These are phyloP conservation scores for Thelonectria blattea DNA, from an alignment of 2,329 filamentous ascomycete genomes.

Conservation along the genomic window DNA sequence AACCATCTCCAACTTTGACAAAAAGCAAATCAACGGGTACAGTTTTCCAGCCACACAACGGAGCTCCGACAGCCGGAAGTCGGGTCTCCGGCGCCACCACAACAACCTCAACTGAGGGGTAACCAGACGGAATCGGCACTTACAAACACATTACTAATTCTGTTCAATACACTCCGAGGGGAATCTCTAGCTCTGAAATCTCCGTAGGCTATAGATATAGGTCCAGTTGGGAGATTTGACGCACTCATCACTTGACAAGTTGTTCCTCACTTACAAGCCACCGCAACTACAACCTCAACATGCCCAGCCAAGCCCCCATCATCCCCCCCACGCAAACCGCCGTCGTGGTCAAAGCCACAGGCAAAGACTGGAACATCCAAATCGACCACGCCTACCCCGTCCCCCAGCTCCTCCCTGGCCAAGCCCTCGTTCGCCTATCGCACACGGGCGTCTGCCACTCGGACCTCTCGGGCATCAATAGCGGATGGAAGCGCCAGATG, in stretches of 20 bases:
- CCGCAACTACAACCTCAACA: neutral
- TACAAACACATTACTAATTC: neutral
- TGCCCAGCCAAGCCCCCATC: neutral
- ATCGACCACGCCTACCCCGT: neutral
- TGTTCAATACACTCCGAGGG: neutral
- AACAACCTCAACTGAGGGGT: neutral
- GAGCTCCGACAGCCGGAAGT: neutral
- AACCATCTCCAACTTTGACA: no score
- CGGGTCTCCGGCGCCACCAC: neutral
- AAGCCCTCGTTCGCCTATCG: constrained; percentile 5
- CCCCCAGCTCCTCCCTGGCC: neutral
- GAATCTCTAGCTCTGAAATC: neutral
- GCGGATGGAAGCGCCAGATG: constrained; percentile 7
- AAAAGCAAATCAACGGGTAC: neutral
- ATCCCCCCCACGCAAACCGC: neutral
- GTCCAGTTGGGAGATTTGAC: neutral
- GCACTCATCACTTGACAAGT: neutral
- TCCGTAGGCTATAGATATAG: neutral
- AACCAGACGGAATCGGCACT: neutral
- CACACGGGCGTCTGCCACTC: constrained; percentile 7
- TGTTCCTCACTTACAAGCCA: neutral
- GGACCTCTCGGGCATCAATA: constrained; percentile 2
- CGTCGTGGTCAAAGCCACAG: neutral
- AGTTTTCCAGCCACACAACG: neutral
- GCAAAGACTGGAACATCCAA: neutral